Base-by-base conservation (phyloP, 2,329 filamentous ascomycete genomes). In the Penicillium sp. region DNA sequence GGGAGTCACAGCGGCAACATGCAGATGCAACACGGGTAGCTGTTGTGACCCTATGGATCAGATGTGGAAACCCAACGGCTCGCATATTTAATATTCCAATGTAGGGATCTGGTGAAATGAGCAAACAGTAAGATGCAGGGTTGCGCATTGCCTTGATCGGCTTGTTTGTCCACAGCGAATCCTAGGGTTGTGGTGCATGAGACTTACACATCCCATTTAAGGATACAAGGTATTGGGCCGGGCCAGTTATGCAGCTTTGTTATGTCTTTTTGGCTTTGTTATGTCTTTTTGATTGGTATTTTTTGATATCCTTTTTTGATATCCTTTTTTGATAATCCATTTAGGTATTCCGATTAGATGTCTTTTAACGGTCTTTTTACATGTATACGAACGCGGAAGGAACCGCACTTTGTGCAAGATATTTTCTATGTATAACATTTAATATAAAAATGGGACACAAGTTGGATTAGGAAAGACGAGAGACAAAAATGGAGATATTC, bases 1-100 rank as follows among this genome's bases (percentile, higher is more conserved):
- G 50, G 41, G 41, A 62, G 58, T 47, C 55, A 59, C 47, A 36
- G 27, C 60, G 58, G 62, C 36, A 53, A 23, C 46, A 38, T 55
- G 55, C 58, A 64, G 59, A 41, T 52, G 43, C 16, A 29, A 29
- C 38, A 58, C 39, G 51, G 51, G 38, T 40, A 45, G 44, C 25
- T 25, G 25, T 50, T 11, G 19, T 59, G 48, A 29, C 36, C 44
- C 29, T 53, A 36, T 27, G 33, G 40, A 43, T 50, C 40, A 45
- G 41, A 43, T 39, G 38, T 43, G 15, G 23, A 38, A 50, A 16
- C 16, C 39, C 53, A 44, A 44, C 39, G 31, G 39, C 6, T 23
- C 7, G 23, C 16, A 16, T 50, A 6, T 38, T 44, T 3, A 2
- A 36, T 31, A 44, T 44, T 29, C 10, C 13, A 10, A 29, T 27